phyloP scores from a whole-genome alignment of 352 stramenopile species.

The Globisporangium yorkense region DNA sequence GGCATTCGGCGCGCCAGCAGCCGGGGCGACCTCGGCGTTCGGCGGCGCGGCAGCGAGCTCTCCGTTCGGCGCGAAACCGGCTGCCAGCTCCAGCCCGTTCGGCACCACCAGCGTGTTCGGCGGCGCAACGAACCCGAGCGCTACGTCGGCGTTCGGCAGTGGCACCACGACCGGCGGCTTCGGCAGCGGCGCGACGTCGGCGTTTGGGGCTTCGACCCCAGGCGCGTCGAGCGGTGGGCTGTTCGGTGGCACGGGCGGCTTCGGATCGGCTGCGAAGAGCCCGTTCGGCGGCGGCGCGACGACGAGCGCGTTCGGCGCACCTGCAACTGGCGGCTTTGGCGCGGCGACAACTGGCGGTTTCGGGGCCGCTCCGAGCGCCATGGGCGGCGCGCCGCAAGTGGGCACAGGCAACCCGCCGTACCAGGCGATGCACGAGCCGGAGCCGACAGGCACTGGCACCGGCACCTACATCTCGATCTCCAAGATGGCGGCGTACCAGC shows the following conservation, averaged over 20 bases:
- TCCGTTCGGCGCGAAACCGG: slow-evolving; percentile 49
- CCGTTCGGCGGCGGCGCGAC: slow-evolving; percentile 34
- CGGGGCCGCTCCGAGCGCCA: slow-evolving; percentile 20
- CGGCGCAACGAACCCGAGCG: slow-evolving; percentile 14
- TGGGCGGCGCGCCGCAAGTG: slow-evolving; percentile 36
- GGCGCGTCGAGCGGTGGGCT: slow-evolving; percentile 14
- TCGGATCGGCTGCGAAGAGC: slow-evolving; percentile 41
- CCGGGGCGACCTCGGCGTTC: slow-evolving; percentile 15
- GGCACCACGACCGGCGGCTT: slow-evolving; percentile 8
- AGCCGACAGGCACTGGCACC: slow-evolving; percentile 48
- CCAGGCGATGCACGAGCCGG: slow-evolving; percentile 53
- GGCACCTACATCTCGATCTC: slow-evolving; percentile 41
- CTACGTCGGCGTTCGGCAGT: slow-evolving; percentile 31
- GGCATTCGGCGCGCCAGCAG: slow-evolving; percentile 15
- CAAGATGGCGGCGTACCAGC: slow-evolving; percentile 31
- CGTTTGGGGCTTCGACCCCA: slow-evolving; percentile 30
- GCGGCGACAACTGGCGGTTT: slow-evolving; percentile 18
- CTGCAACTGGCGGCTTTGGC: slow-evolving; percentile 19
- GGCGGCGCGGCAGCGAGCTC: slow-evolving; percentile 27
- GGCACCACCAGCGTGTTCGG: slow-evolving; percentile 50
- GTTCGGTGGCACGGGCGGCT: slow-evolving; percentile 35
- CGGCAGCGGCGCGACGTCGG: slow-evolving; percentile 18
- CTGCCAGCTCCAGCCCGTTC: slow-evolving; percentile 55
- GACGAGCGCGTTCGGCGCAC: slow-evolving; percentile 45
- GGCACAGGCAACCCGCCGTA: slow-evolving; percentile 72